A percentile compares a stretch with the other conserved stretches of the same genome.
Conservation (phyloP, 192 early-diverging fungal species). For the Coemansia sp. region DNA sequence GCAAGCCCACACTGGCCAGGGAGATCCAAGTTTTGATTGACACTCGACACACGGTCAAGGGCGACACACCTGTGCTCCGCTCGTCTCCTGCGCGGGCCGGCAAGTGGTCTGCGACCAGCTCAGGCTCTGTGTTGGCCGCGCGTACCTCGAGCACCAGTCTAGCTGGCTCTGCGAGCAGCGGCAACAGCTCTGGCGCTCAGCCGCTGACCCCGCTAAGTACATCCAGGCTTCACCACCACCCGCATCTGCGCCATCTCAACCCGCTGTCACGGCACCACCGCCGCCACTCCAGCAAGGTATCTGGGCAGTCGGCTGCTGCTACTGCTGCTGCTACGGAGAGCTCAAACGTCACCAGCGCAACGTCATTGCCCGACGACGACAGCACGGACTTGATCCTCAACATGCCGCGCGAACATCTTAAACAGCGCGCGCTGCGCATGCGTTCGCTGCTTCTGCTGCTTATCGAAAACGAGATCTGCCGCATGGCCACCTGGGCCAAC, state of each 20-base stretch:
- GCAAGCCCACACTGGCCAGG: slow-evolving; percentile 58
- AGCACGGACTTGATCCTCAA: slow-evolving; percentile 29
- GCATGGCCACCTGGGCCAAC: slow-evolving; percentile 81
- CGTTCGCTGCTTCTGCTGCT: slow-evolving; percentile 76
- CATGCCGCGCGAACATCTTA: slow-evolving; percentile 31
- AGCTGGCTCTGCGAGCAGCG: background rate
- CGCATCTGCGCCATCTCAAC: slow-evolving; percentile 26
- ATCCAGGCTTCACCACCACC: slow-evolving; percentile 6
- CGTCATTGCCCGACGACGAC: slow-evolving; percentile 26
- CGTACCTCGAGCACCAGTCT: background rate
- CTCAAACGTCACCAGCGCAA: slow-evolving; percentile 20
- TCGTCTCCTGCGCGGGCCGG: background rate
- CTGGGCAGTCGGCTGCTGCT: background rate
- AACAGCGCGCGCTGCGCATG: slow-evolving; percentile 30
- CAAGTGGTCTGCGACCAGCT: slow-evolving; percentile 10
- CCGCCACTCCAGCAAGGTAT: background rate
- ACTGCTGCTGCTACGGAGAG: background rate
- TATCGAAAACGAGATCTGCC: slow-evolving; percentile 84
- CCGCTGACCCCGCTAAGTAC: slow-evolving; percentile 2
- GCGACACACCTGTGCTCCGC: slow-evolving; percentile 60
- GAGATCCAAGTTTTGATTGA: slow-evolving; percentile 70
- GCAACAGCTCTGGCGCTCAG: background rate
- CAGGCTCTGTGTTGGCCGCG: background rate
- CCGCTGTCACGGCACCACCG: slow-evolving; percentile 19
- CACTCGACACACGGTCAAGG: slow-evolving; percentile 57